These are phyloP conservation scores for Uronychia binucleata DNA, from an alignment of 73 alveolate genomes.

Conservation along the genomic window DNA sequence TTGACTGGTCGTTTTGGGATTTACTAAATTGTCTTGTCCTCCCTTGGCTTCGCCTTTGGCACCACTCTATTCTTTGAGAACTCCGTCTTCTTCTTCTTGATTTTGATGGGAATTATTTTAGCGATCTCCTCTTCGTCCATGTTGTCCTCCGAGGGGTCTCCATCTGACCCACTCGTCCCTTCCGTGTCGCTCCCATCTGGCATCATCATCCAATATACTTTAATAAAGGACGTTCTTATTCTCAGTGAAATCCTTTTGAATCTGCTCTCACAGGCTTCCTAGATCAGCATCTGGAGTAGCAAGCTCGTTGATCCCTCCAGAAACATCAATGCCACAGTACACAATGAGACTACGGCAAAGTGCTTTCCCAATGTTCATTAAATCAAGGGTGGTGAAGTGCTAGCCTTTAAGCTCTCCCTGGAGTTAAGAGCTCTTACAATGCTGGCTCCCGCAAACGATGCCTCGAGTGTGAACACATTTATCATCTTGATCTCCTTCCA, in stretches of 20 bases:
- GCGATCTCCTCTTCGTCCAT: conserved; percentile 80
- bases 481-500: conserved; percentile 86
- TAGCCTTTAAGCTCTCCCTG: neutral
- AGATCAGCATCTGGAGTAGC: no score
- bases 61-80: neutral
- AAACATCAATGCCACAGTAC: neutral
- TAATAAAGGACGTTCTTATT: no score
- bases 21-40: neutral
- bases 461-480: conserved; percentile 88
- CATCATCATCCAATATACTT: no score
- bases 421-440: neutral
- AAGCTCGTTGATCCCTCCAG: neutral
- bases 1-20: neutral
- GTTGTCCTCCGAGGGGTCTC: conserved; percentile 93
- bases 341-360: neutral
- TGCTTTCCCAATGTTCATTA: conserved; percentile 31
- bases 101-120: conserved; percentile 76
- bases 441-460: conserved; percentile 83
- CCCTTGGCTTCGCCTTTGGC: conserved; percentile 1
- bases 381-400: conserved; percentile 54
- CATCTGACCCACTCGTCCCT: conserved; percentile 75
- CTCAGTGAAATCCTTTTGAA: neutral
- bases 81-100: conserved; percentile 21
- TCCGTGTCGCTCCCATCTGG: conserved; percentile 54
- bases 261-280: no score